These are phyloP conservation scores for Marsdenia floribunda DNA, from an alignment of 257 asterid species.

Conservation along the genomic window DNA sequence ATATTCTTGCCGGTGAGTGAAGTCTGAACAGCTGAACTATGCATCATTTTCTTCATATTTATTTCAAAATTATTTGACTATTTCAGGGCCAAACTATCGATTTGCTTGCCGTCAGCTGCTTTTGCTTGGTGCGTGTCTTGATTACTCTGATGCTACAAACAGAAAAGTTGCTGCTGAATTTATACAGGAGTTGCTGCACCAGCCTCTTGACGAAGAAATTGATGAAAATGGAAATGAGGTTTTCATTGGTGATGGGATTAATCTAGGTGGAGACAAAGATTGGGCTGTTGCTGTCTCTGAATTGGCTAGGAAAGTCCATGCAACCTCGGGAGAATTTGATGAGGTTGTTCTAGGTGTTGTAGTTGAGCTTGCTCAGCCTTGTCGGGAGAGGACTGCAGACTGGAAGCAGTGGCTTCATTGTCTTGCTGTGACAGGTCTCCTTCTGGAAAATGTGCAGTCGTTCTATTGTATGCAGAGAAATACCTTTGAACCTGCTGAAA, in stretches of 20 bases:
- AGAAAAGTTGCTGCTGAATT: conserved; percentile 80
- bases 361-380: conserved; percentile 83
- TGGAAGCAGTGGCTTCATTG: conserved; percentile 87
- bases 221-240: conserved; percentile 72
- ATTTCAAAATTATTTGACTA: conserved; percentile 21
- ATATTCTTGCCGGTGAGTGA: conserved; percentile 77
- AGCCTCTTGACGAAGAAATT: conserved; percentile 60
- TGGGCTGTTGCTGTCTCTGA: conserved; percentile 92
- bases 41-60: conserved; percentile 6
- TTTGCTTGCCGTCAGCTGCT: conserved; percentile 87
- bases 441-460: conserved; percentile 68
- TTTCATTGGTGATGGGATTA: conserved; percentile 84
- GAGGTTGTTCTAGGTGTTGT: conserved; percentile 66
- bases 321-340: conserved; percentile 78
- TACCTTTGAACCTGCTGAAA: conserved; percentile 68
- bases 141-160: conserved; percentile 82
- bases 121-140: conserved; percentile 79
- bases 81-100: conserved; percentile 71
- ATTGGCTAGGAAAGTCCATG: conserved; percentile 70
- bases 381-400: conserved; percentile 94
- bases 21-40: conserved; percentile 4
- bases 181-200: conserved; percentile 67
- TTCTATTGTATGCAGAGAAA: conserved; percentile 63
- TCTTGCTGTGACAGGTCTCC: conserved; percentile 75
- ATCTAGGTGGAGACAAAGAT: conserved; percentile 88